Conservation (phyloP, 2,329 filamentous ascomycete genomes). For the Blumeria graminis region DNA sequence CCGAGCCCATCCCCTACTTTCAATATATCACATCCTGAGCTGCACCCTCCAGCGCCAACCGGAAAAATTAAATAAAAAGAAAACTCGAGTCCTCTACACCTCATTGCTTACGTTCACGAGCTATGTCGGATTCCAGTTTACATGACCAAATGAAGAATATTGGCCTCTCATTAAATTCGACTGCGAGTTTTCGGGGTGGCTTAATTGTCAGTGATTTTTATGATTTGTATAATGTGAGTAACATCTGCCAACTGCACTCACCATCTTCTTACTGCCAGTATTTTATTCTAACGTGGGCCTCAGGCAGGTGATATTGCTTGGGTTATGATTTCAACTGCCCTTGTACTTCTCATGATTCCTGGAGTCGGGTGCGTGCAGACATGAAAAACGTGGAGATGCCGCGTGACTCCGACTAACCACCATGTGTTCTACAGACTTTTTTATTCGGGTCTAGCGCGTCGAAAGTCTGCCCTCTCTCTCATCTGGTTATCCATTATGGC, state of each 20-base stretch:
- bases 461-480: constrained; percentile 67
- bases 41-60: too few species aligned
- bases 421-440: constrained; percentile 33
- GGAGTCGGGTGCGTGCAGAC: constrained; percentile 30
- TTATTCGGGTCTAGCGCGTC: constrained; percentile 69
- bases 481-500: constrained; percentile 80
- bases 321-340: constrained; percentile 54
- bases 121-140: neutral
- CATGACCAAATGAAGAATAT: neutral
- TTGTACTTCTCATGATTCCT: constrained; percentile 76
- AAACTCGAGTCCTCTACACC: too few species aligned
- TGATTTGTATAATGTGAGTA: neutral
- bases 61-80: too few species aligned
- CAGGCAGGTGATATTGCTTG: constrained; percentile 44
- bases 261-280: neutral
- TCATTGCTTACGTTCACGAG: too few species aligned
- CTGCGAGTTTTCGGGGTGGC: neutral
- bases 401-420: neutral
- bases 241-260: neutral
- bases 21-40: neutral
- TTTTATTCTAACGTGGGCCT: neutral
- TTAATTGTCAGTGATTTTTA: neutral
- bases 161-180: neutral
- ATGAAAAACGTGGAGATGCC: neutral
- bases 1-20: neutral